Evolutionary conservation across 2,329 filamentous ascomycete species (phyloP), one percentile per base, ranked within the genome.

Genomic region (Colletotrichum sp.): DNA sequence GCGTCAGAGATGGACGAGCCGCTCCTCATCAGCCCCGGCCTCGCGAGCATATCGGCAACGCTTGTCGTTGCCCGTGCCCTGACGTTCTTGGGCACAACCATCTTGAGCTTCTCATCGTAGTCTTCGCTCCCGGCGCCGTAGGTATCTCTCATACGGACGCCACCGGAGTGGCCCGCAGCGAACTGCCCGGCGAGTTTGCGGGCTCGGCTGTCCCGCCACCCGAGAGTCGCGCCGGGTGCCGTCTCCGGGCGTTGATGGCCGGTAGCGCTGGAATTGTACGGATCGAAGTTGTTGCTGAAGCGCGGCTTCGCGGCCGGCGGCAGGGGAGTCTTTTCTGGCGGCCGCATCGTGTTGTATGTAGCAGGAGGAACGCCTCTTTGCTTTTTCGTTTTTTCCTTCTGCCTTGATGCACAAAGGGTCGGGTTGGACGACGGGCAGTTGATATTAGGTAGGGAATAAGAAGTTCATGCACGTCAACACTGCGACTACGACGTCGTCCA

Each of bases 221-320:
- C 78, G 86, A 92, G 79, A 21, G 48, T 52, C 28, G 90, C 89
- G 3, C 91, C 90, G 2, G 93, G 88, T 5, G 87, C 85, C 74
- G 91, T 92, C 75, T 96, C 94, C 56, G 94, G 91, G 55, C 92
- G 90, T 84, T 98, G 96, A 82, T 98, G 95, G 61, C 95, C 95
- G 1, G 93, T 93, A 7, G 93, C 92, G 14, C 92, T 91, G 16
- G 92, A 93, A 84, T 95, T 95, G 92, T 92, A 94, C 7, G 91
- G 88, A 82, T 94, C 93, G 79, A 93, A 94, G 74, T 81, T 80
- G 43, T 84, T 84, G 30, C 84, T 83, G 80, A 85, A 82, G 43
- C 80, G 82, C 26, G 89, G 87, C 64, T 86, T 81, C 24, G 87
- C 85, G 36, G 84, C 83, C 74, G 80, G 84, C 72, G 81, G 77